Percentiles rank a stretch among this genome's conserved stretches.
These are phyloP conservation scores for Aspergillus unguis DNA, from an alignment of 2,329 filamentous ascomycete species.

Conservation along the genomic window DNA sequence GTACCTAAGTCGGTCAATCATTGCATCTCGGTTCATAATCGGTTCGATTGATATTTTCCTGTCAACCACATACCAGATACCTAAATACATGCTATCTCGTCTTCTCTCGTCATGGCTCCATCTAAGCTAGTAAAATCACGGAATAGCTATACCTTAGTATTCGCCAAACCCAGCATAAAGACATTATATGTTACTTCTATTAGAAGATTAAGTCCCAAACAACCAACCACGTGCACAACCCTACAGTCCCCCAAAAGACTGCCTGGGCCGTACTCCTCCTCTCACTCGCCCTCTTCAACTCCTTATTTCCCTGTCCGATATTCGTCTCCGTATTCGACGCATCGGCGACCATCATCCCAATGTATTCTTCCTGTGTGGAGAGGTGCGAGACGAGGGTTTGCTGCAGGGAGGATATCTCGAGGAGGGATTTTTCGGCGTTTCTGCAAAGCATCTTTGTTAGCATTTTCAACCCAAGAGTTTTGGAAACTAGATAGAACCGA, in stretches of 20 bases:
- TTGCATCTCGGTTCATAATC: neutral
- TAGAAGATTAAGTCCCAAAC: slow-evolving; percentile 70
- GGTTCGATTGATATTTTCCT: neutral
- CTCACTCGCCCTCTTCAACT: slow-evolving; percentile 78
- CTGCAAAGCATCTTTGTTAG: slow-evolving; percentile 44
- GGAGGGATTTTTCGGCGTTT: slow-evolving; percentile 80
- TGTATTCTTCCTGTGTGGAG: slow-evolving; percentile 78
- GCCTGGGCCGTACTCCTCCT: slow-evolving; percentile 69
- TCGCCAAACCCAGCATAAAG: neutral
- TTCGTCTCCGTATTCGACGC: slow-evolving; percentile 80
- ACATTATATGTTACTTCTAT: neutral
- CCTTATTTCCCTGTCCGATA: slow-evolving; percentile 81
- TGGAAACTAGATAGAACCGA: neutral
- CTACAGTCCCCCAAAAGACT: slow-evolving; percentile 76
- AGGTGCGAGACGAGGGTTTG: slow-evolving; percentile 84
- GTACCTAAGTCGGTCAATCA: neutral
- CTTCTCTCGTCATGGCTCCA: neutral
- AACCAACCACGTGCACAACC: slow-evolving; percentile 70
- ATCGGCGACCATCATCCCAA: slow-evolving; percentile 83
- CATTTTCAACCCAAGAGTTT: too few species aligned
- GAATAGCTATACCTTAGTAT: neutral
- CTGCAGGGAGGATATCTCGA: slow-evolving; percentile 92
- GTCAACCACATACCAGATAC: neutral
- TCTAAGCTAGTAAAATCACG: neutral
- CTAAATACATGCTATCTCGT: neutral